Evolutionary conservation across 495 filamentous ascomycete species (phyloP).

Genomic region (Aspergillus nanangensis): DNA sequence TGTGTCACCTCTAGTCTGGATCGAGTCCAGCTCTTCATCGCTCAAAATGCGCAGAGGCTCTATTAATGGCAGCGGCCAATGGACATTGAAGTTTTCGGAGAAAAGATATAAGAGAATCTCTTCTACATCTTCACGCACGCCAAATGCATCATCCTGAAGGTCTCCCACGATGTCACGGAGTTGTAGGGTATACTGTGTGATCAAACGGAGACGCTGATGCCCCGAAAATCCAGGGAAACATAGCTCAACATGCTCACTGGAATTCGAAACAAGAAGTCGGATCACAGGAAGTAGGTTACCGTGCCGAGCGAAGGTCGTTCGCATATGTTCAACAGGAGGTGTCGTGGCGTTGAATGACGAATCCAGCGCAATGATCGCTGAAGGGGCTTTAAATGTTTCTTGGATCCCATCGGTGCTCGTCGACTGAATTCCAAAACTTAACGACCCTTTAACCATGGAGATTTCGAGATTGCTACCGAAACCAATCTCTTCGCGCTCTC

Average conservation of each 20-base stretch:
- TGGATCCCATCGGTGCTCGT: constrained; percentile 32
- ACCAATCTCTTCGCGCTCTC: constrained; percentile 36
- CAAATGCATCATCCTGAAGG: constrained; percentile 42
- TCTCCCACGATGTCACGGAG: constrained; percentile 43
- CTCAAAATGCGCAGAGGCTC: constrained; percentile 31
- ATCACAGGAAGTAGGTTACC: constrained; percentile 45
- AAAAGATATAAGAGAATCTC: constrained; percentile 35
- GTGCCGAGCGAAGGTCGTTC: constrained; percentile 38
- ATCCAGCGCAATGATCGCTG: constrained; percentile 51
- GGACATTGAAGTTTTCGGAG: constrained; percentile 26
- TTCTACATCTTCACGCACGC: constrained; percentile 40
- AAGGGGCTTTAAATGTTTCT: constrained; percentile 37
- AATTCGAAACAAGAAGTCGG: constrained; percentile 47
- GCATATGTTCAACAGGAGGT: constrained; percentile 35
- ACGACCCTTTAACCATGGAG: constrained; percentile 28
- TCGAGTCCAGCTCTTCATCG: constrained; percentile 18
- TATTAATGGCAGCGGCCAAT: constrained; percentile 42
- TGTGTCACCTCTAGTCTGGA: constrained; percentile 1
- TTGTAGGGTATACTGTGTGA: constrained; percentile 35
- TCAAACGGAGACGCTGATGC: constrained; percentile 31
- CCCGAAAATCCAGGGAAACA: constrained; percentile 42
- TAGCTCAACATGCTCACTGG: constrained; percentile 52
- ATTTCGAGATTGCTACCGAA: constrained; percentile 26
- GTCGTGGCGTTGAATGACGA: constrained; percentile 39
- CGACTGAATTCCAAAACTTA: constrained; percentile 48